Percentiles rank a stretch among this genome's conserved stretches.
These are phyloP conservation scores for Cercospora brassicicola DNA, from an alignment of 2,329 filamentous ascomycete species.

Conservation along the genomic window DNA sequence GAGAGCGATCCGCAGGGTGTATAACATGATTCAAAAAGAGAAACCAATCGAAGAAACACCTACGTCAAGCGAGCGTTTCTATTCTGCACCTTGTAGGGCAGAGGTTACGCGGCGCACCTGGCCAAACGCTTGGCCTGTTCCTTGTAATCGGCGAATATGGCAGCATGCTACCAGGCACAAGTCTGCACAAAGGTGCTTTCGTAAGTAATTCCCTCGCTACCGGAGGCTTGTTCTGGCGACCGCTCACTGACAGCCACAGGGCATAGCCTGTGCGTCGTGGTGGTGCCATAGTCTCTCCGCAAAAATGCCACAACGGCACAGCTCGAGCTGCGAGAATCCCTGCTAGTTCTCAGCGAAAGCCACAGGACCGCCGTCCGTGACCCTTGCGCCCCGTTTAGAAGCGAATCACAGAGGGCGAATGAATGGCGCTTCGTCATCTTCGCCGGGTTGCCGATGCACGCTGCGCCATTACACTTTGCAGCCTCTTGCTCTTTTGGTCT, in stretches of 20 bases:
- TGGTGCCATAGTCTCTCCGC: not conserved
- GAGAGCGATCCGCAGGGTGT: not conserved
- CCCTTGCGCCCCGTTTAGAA: conserved; percentile 2
- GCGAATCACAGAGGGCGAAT: not conserved
- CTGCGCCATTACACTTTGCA: not conserved
- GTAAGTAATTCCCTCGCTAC: not conserved
- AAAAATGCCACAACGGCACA: not conserved
- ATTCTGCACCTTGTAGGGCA: not conserved
- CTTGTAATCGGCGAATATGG: not conserved
- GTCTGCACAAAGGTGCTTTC: not conserved
- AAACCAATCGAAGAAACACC: not conserved
- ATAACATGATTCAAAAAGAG: not conserved
- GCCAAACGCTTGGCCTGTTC: not conserved
- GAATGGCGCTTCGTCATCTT: not conserved
- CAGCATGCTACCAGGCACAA: not conserved
- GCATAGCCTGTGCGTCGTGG: not conserved
- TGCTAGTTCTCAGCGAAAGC: not conserved
- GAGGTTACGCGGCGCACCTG: not conserved
- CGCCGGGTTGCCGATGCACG: not conserved
- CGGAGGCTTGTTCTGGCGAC: not conserved
- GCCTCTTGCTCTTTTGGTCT: not conserved
- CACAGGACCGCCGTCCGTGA: not conserved
- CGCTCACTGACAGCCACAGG: not conserved
- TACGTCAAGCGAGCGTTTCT: not conserved
- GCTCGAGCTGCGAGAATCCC: not conserved